Evolutionary conservation across 495 filamentous ascomycete species (phyloP).

Genomic region (Daldinia grandis): DNA sequence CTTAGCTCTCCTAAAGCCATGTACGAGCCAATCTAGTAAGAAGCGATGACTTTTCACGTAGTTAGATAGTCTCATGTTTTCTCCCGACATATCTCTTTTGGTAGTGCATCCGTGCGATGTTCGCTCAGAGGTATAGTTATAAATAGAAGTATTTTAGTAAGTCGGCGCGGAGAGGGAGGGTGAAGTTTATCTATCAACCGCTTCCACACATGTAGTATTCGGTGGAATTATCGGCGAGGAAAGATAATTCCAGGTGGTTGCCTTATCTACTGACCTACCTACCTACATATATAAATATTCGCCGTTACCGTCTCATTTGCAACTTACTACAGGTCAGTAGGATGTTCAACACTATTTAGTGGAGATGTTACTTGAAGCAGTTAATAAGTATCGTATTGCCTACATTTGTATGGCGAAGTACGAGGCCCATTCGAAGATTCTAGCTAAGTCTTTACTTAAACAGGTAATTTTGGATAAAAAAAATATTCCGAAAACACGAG

Average conservation of each 20-base stretch:
- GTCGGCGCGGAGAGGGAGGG: not conserved
- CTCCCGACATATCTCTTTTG: not conserved
- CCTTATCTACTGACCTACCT: too few relatives aligned
- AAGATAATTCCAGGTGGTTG: not conserved
- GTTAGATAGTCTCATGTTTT: not conserved
- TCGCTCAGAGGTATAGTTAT: not conserved
- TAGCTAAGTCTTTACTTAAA: too few relatives aligned
- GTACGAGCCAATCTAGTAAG: not conserved
- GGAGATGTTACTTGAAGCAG: too few relatives aligned
- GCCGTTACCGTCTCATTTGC: not conserved
- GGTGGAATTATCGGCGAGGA: not conserved
- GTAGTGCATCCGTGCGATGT: not conserved
- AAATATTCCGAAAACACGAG: too few relatives aligned
- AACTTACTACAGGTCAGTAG: too few relatives aligned
- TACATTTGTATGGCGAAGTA: too few relatives aligned
- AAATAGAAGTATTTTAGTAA: conserved; percentile 1
- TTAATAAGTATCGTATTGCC: too few relatives aligned
- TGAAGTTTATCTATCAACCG: not conserved
- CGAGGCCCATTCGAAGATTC: too few relatives aligned
- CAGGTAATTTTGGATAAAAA: too few relatives aligned
- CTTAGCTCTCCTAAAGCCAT: not conserved
- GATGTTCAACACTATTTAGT: too few relatives aligned
- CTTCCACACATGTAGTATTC: not conserved
- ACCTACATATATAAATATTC: not conserved
- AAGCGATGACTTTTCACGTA: not conserved